Conservation (phyloP, 2,329 filamentous ascomycete genomes). For the Alternaria longipes region DNA sequence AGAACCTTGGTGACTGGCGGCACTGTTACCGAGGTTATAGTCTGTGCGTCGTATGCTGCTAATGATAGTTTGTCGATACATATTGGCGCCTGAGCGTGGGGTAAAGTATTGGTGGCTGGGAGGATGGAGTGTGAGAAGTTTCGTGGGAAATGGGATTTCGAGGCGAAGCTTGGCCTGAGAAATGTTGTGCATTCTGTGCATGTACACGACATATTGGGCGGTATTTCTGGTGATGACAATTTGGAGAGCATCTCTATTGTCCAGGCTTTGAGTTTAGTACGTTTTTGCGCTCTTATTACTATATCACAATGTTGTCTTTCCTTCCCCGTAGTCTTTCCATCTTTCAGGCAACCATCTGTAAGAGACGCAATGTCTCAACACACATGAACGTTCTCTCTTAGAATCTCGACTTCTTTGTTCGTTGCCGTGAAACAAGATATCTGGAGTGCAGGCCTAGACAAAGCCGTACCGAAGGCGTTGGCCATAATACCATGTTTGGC, state of each 20-base stretch:
- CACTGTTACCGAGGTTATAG: not conserved
- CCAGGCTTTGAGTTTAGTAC: not conserved
- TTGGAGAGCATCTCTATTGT: not conserved
- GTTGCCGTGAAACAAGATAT: not conserved
- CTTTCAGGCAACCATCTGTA: not conserved
- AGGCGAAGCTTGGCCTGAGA: slow-evolving; percentile 12
- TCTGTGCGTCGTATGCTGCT: slow-evolving; percentile 2
- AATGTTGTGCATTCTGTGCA: slow-evolving; percentile 25
- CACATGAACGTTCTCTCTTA: not conserved
- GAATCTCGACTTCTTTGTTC: not conserved
- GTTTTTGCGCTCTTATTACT: not conserved
- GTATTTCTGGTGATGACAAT: slow-evolving; percentile 9
- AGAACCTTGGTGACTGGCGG: not conserved
- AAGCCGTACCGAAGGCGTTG: not conserved
- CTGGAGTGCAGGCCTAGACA: not conserved
- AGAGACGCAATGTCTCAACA: slow-evolving; percentile 2
- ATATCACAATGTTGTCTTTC: not conserved
- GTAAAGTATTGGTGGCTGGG: not conserved
- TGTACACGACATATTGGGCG: slow-evolving; percentile 23
- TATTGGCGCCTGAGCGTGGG: not conserved
- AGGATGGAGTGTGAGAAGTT: not conserved
- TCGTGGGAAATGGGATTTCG: not conserved
- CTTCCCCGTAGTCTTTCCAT: not conserved
- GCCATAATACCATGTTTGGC: not conserved
- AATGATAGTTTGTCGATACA: slow-evolving; percentile 6